These are phyloP conservation scores for Flueggea neowawraea DNA, from an alignment of 441 rosid species.

Conservation along the genomic window DNA sequence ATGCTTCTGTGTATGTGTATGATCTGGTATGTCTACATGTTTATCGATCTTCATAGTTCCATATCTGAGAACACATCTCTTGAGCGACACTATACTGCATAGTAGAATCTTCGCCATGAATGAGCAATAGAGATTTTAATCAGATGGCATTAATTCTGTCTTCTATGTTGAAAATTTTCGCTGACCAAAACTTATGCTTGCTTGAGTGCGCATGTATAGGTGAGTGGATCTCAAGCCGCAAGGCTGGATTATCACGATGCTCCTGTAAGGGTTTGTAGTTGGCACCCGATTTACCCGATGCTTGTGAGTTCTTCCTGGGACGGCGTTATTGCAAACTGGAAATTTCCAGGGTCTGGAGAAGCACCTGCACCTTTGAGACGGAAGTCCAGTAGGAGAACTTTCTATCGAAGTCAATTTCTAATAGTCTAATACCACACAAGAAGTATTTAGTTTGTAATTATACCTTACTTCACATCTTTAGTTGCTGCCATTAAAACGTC, in stretches of 20 bases:
- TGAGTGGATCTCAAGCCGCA: constrained; percentile 63
- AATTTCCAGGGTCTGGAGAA: constrained; percentile 41
- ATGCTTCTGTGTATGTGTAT: constrained; percentile 43
- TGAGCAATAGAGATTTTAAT: too few species aligned
- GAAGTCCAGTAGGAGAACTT: not conserved
- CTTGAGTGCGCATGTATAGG: too few species aligned
- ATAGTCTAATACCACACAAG: too few species aligned
- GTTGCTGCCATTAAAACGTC: too few species aligned
- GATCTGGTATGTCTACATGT: constrained; percentile 41
- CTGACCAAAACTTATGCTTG: not conserved
- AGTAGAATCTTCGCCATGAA: too few species aligned
- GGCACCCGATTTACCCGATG: constrained; percentile 80
- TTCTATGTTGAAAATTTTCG: not conserved
- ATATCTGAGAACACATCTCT: too few species aligned
- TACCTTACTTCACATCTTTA: too few species aligned
- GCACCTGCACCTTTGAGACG: constrained; percentile 12
- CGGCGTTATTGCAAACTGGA: constrained; percentile 68
- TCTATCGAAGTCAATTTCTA: not conserved
- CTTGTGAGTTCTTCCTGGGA: constrained; percentile 90
- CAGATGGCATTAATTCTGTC: too few species aligned
- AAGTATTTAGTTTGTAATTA: too few species aligned
- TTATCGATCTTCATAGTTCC: too few species aligned
- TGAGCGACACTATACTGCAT: too few species aligned
- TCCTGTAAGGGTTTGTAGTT: constrained; percentile 81
- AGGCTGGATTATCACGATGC: constrained; percentile 41